Evolutionary conservation across 1,284 basidiomycete species (phyloP).

Genomic region (Malassezia obtusa): DNA sequence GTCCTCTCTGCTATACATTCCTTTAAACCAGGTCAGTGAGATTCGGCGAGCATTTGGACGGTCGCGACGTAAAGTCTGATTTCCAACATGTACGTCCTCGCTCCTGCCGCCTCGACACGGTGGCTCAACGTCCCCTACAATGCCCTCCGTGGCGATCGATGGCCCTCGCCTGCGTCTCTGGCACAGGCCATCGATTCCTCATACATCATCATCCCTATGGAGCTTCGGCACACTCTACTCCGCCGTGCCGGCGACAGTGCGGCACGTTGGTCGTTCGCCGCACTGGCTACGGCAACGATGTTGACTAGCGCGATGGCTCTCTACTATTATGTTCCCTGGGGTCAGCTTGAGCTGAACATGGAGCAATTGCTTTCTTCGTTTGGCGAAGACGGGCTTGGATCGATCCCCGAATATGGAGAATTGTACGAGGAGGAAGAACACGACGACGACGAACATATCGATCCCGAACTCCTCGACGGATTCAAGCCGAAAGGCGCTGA

Average conservation of each 20-base stretch:
- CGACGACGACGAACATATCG: conserved; percentile 21
- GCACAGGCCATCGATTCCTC: conserved; percentile 1
- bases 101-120: conserved; percentile 4
- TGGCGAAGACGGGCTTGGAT: neutral
- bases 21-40: neutral
- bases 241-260: neutral
- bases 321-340: conserved; percentile 6
- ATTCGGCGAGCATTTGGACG: neutral
- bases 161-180: neutral
- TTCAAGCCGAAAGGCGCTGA: conserved; percentile 13
- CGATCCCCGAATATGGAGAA: neutral
- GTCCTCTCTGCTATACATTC: too few species aligned
- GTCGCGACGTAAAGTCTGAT: neutral
- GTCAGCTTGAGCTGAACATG: conserved; percentile 3
- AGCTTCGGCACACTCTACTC: conserved; percentile 6
- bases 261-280: conserved; percentile 7
- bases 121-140: conserved; percentile 10
- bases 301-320: conserved; percentile 13
- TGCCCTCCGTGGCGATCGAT: conserved; percentile 5
- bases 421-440: conserved; percentile 26
- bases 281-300: conserved; percentile 13
- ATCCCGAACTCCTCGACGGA: conserved; percentile 18
- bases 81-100: conserved; percentile 2
- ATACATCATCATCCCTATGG: conserved; percentile 11
- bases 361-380: neutral